Conservation (phyloP, 345 rosid genomes). For the Rhizophora mangle region DNA sequence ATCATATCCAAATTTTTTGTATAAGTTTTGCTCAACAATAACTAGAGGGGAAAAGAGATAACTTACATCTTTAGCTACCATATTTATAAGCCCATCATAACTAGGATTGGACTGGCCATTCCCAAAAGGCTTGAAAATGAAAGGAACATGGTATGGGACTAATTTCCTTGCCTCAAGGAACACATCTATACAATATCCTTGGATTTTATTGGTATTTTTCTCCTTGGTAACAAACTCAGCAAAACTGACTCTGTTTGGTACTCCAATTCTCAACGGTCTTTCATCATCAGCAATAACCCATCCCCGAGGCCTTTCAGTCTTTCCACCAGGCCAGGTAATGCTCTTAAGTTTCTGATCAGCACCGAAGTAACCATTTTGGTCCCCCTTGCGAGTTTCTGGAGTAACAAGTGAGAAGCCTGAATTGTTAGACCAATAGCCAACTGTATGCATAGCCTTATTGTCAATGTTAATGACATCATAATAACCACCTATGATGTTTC, state of each 20-base stretch:
- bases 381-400: constrained; percentile 34
- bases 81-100: constrained; percentile 45
- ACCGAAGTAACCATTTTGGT: constrained; percentile 24
- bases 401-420: constrained; percentile 54
- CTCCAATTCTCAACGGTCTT: constrained; percentile 66
- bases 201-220: constrained; percentile 40
- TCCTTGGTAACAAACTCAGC: constrained; percentile 60
- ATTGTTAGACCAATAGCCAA: constrained; percentile 67
- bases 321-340: constrained; percentile 85
- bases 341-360: constrained; percentile 44
- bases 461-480: constrained; percentile 74
- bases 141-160: constrained; percentile 71
- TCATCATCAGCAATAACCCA: constrained; percentile 66
- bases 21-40: background rate
- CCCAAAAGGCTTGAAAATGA: constrained; percentile 57
- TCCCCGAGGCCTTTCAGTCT: constrained; percentile 65
- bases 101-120: constrained; percentile 67
- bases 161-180: constrained; percentile 63
- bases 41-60: constrained; percentile 1
- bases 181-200: constrained; percentile 76
- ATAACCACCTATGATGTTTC: constrained; percentile 43
- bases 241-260: constrained; percentile 80
- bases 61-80: constrained; percentile 65
- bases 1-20: background rate
- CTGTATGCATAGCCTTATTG: constrained; percentile 36